Percentiles rank a stretch among this genome's conserved stretches.
These are phyloP conservation scores for Naganishia sp. DNA, from an alignment of 1,284 basidiomycete species.

Conservation along the genomic window DNA sequence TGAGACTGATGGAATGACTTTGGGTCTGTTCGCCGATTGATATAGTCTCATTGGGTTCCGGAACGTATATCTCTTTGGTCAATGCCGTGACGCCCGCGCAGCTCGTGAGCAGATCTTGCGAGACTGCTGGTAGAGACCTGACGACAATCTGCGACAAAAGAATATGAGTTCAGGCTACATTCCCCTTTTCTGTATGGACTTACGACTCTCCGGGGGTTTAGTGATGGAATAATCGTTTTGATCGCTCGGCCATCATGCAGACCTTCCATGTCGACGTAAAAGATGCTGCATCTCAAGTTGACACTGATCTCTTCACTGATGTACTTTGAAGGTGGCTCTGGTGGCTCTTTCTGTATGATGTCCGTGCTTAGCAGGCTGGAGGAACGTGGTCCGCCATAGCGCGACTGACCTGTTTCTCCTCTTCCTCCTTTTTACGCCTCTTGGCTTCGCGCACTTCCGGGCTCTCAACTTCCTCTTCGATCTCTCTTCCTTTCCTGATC, in stretches of 20 bases:
- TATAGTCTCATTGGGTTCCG: slow-evolving; percentile 69
- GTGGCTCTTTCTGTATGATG: slow-evolving; percentile 62
- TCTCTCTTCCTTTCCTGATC: slow-evolving; percentile 80
- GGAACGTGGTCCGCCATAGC: not conserved
- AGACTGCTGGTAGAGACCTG: slow-evolving; percentile 68
- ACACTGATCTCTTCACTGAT: slow-evolving; percentile 73
- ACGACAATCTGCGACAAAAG: slow-evolving; percentile 72
- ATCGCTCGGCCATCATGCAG: slow-evolving; percentile 93
- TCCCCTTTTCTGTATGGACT: slow-evolving; percentile 34
- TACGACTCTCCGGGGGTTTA: slow-evolving; percentile 93
- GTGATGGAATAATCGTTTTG: slow-evolving; percentile 93
- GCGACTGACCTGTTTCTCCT: slow-evolving; percentile 69
- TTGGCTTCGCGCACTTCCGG: slow-evolving; percentile 76
- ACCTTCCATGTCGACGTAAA: slow-evolving; percentile 94
- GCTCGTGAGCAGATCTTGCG: slow-evolving; percentile 72
- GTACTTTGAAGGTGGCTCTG: slow-evolving; percentile 89
- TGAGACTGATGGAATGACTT: slow-evolving; percentile 89
- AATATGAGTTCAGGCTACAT: not conserved
- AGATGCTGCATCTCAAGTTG: slow-evolving; percentile 76
- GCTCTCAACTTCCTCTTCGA: slow-evolving; percentile 81
- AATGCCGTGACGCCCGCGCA: slow-evolving; percentile 78
- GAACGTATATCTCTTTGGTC: slow-evolving; percentile 87
- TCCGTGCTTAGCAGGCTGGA: not conserved
- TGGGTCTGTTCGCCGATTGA: slow-evolving; percentile 94
- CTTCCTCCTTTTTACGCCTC: slow-evolving; percentile 69